Percentiles rank a stretch among this genome's conserved stretches.
Conservation (phyloP, 768 basidiomycete genomes). For the Pulveroboletus ravenelii region DNA sequence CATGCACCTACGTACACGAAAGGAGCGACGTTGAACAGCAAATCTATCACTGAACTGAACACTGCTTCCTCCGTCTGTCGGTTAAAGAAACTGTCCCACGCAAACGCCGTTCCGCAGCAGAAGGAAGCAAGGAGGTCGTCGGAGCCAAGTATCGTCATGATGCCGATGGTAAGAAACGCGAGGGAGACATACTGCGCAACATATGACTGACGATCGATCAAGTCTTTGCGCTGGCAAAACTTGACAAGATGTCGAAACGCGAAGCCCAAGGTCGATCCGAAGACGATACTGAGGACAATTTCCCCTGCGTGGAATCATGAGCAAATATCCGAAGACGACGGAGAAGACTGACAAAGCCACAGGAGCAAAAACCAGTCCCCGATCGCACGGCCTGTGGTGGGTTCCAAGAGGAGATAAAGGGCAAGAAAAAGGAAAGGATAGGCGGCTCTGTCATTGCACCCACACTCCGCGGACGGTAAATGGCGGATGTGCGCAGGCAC, state of each 20-base stretch:
- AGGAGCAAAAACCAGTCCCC: constrained; percentile 84
- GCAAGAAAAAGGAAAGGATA: constrained; percentile 92
- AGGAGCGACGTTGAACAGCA: constrained; percentile 92
- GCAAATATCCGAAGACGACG: background rate
- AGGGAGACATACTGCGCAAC: constrained; percentile 88
- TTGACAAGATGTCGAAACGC: constrained; percentile 87
- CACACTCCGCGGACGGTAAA: constrained; percentile 70
- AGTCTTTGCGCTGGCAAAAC: constrained; percentile 78
- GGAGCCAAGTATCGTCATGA: constrained; percentile 79
- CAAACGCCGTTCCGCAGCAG: constrained; percentile 91
- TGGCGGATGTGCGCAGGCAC: constrained; percentile 79
- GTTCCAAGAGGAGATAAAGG: constrained; percentile 78
- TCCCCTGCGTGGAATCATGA: constrained; percentile 50
- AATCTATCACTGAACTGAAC: constrained; percentile 93
- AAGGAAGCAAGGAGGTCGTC: constrained; percentile 96
- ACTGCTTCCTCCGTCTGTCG: constrained; percentile 91
- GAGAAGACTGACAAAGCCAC: constrained; percentile 70
- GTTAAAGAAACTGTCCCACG: constrained; percentile 95
- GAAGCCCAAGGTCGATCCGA: constrained; percentile 74
- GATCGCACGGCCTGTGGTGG: constrained; percentile 56
- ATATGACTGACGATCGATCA: constrained; percentile 93
- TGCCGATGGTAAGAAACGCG: constrained; percentile 79
- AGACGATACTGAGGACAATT: constrained; percentile 65
- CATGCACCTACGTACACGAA: constrained; percentile 97
- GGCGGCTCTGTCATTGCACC: constrained; percentile 95